Evolutionary conservation across 495 filamentous ascomycete genomes (phyloP), one percentile per base, ranked within the genome.

Genomic region (Penicillium cosmopolitanum): DNA sequence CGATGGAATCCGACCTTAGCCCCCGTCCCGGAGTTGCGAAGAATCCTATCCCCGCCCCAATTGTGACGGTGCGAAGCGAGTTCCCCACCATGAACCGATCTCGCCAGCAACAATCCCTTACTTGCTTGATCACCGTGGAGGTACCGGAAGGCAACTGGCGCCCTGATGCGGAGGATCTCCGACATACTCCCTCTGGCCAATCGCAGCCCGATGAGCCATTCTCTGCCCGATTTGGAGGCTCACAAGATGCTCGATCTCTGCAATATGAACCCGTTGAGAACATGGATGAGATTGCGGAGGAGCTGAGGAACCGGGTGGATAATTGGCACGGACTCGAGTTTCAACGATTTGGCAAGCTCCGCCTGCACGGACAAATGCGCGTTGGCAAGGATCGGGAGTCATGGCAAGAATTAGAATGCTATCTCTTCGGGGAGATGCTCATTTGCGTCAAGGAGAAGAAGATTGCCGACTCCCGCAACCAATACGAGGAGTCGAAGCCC

Each of bases 271-370:
- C 82, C 21, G 67, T 70, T 12, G 91, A 96, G 64, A 86, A 85
- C 12, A 69, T 98, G 57, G 87, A 92, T 34, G 88, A 91, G 56
- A 87, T 96, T 66, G 96, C 93, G 2, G 93, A 98, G 67, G 90
- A 88, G 62, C 74, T 99, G 57, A 87, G 90, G 50, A 84, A 80
- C 44, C 86, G 92, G 36, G 95, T 98, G 18, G 95, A 99, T 60
- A 97, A 99, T 64, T 99, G 95, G 95, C 95, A 99, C 71, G 96
- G 95, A 0, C 80, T 98, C n/a, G 96, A 99, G 67, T 98, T 97
- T 70, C 82, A 84, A 67, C 85, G 92, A 58, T 98, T 98, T 72
- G 95, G 95, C 62, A 97, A 96, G 67, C 84, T 99, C 62, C 89
- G 92, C 35, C 78, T 98, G 40, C 93, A 96, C 67, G 95, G 93